Base-by-base conservation (phyloP, 257 asterid genomes). In the Schizonepeta tenuifolia region DNA sequence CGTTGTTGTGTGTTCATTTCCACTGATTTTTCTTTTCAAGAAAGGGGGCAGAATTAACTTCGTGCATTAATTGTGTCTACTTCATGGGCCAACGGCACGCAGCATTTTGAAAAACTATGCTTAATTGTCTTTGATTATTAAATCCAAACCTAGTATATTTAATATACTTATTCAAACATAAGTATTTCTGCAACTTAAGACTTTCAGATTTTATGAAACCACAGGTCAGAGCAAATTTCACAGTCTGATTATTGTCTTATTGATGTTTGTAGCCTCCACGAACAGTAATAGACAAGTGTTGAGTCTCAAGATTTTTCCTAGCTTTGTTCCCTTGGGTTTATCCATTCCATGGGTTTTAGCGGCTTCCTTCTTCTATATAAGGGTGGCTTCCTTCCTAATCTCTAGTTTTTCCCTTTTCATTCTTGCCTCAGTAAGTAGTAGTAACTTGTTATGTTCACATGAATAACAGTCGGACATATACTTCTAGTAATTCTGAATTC, bases 261-360 rank as follows among this genome's bases (percentile, higher is more conserved):
- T 69, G 38, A 55, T 71, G 24, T 28, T 47, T 21, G 36, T 60
- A 70, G 18, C 18, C 15, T 28, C 44, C 15, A 35, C 7, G 7
- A 50, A 15, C 26, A 12, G 67, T 31, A 41, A 51, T 35, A 38
- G 61, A 57, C 40, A 18, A 43, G 69, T 33, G 15, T 65, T 22
- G 40, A 40, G n/a, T 61, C 59, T 53, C 14, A 38, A 18, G 58
- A 33, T 67, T 64, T 60, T 81, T 66, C 18, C 62, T 40, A 14
- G 66, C 53, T 65, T 44, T 55, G 43, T 46, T 43, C 47, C 18
- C 71, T 28, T 62, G 67, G 28, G 9, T 61, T 61, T 26, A 65
- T 28, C n/a, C 67, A 62, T 54, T 24, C 51, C 40, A 1, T 55
- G 41, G 43, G 35, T 43, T 17, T 70, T 24, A 11, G 13, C 36